Evolutionary conservation across 768 basidiomycete species (phyloP), one percentile per base, ranked within the genome.

Genomic region (Leccinum pellstonianum): DNA sequence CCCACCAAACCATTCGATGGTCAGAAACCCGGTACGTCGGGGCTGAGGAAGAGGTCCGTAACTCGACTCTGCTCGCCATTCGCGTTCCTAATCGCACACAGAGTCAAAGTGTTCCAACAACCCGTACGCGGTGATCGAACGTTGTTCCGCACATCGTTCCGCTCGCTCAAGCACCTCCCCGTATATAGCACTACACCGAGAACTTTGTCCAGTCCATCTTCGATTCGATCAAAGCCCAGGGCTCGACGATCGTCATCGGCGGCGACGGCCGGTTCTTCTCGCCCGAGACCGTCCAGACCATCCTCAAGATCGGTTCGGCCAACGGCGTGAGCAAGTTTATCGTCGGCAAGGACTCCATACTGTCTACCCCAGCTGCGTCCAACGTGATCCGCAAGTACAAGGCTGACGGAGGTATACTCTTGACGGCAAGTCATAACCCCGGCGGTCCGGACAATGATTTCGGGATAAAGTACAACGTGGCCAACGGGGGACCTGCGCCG

Each of bases 401-500:
- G 76, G 95, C 95, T 4, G 86, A 92, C 66, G 97, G 97, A 49
- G 97, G 97, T 64, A 99, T 99, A 75, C 82, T 99, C 56, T 81
- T 99, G 64, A 99, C 97, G 5, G 97, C 97, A 17, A 90, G 87
- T 61, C 97, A 99, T 81, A 99, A 99, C 76, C 95, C 97, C 17
- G 97, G 97, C 56, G 97, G 97, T 23, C 97, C 97, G n/a, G 84
- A 93, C 71, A 90, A 91, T 68, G 97, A 99, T 76, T 99, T 98
- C 73, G 97, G 97, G 52, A 98, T 99, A 85, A 98, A 99, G 77
- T 99, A 97, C 81, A 99, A 99, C 76, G 90, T 94, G 52, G 88
- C 89, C 41, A 99, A 99, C 67, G 97, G 97, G 61, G 97, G 97
- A 3, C 96, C 97, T 19, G 97, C 97, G 21, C 95, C 97, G 0